Evolutionary conservation across 2,329 filamentous ascomycete species (phyloP), one percentile per base, ranked within the genome.

Genomic region (Epichloe brachyelytri): DNA sequence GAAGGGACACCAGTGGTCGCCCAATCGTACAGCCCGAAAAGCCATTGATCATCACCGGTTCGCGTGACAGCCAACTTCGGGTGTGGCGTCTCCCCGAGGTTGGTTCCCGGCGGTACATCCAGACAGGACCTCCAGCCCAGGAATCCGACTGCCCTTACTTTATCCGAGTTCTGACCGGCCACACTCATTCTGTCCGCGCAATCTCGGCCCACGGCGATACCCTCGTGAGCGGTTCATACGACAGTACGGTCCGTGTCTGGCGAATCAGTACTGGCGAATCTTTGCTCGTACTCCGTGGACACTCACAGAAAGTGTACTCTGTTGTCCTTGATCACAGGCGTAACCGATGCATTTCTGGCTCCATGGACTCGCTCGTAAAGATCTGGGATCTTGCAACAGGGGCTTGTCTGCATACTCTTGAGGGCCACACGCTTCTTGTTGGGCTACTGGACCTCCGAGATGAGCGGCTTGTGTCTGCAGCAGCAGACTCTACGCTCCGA

Each of bases 351-450:
- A 97, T 98, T 56, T 96, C 90, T 56, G 93, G 93, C 12, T 95
- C 90, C 6, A 98, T 98, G 93, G 93, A 98, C 66, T 95, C 93
- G 55, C 78, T 90, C 56, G 93, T 98, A 63, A 97, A 96, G 69
- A 91, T 98, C 12, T 98, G 93, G 93, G 93, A 91, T 54, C 76
- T 98, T 14, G 83, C 88, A 33, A 93, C 86, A 2, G 93, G 93
- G 0, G 73, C 83, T 0, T 87, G 89, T 58, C 72, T 97, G 11
- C 86, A 91, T 67, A 96, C 88, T 1, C 78, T 98, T 0, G 91
- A 97, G 66, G 93, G 93, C 0, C 93, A 98, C 63, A 86, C 83
- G 17, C 86, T 94, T 11, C 82, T 98, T 14, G 93, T 98, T 17
- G 93, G 93, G 1, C 76, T 98, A 2, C 74, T 98, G 34, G 93